These are phyloP conservation scores for Suhomyces xylopsoci DNA, from an alignment of 805 yeast species.

Conservation along the genomic window DNA sequence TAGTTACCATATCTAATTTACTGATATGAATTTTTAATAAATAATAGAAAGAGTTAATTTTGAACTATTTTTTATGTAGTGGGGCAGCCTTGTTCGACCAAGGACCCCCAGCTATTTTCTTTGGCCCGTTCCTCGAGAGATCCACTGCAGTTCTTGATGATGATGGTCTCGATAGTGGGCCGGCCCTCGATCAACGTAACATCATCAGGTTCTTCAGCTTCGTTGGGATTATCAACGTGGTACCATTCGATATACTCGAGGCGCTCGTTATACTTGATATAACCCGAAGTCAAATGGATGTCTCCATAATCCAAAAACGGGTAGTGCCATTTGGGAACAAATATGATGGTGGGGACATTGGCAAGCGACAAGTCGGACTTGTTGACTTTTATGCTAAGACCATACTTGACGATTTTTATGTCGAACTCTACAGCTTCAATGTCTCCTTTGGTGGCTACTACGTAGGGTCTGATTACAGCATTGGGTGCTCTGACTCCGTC, in stretches of 20 bases:
- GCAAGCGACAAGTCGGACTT: not conserved
- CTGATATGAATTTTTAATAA: too few species aligned
- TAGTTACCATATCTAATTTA: too few species aligned
- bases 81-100: conserved; percentile 15
- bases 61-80: conserved; percentile 3
- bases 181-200: conserved; percentile 4
- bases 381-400: conserved; percentile 1
- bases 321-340: conserved; percentile 71
- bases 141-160: conserved; percentile 39
- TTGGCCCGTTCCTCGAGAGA: conserved; percentile 22
- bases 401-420: conserved; percentile 44
- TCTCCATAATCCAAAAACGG: conserved; percentile 45
- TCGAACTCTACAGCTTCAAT: conserved; percentile 59
- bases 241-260: conserved; percentile 68
- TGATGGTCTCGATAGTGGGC: conserved; percentile 25
- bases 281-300: conserved; percentile 55
- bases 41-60: conserved; percentile 13
- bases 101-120: conserved; percentile 9
- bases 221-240: conserved; percentile 39
- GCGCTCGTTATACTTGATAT: conserved; percentile 48
- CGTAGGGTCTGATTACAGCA: conserved; percentile 77
- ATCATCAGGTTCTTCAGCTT: not conserved
- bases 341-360: conserved; percentile 61
- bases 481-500: conserved; percentile 73
- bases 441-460: conserved; percentile 60